Base-by-base conservation (phyloP, 2,329 filamentous ascomycete species). In the Lachnellula subtilissima region DNA sequence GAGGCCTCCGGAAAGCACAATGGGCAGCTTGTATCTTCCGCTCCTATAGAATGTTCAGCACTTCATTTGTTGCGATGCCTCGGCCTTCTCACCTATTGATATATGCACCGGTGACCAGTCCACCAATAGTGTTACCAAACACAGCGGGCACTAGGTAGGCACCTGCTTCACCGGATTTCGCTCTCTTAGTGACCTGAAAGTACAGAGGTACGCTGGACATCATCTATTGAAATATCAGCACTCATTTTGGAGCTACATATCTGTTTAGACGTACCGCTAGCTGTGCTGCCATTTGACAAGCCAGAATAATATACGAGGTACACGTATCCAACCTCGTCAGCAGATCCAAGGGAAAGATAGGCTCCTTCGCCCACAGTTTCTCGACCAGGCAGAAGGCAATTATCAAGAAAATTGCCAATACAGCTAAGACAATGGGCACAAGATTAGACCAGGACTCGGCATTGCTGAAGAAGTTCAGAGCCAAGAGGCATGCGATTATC, bases 171-270 rank as follows among this genome's bases (percentile, higher is more conserved):
- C 84, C 82, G 35, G 79, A 81, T 0, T 81, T 83, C 1, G 77
- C 78, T 0, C 75, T 72, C 2, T 78, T 72, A 0, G 84, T 85
- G 1, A 87, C 79, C 57, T 87, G 83, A 58, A 89, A 89, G 69
- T 89, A 89, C 0, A 89, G 69, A 0, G 86, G 86, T 0, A 88
- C 78, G 0, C 78, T 77, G 49, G 84, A 84, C 80, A 87, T 84
- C 62, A 84, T 73, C 70, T 76, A 57, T 0, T 11, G 19, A 25
- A 11, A 45, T 17, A 5, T 45, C 11, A 45, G 42, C 42, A 15
- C 15, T 35, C 7, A 3, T 12, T 25, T 8, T 14, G 40, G 46
- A 22, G 32, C 14, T 3, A 37, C 14, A 49, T 42, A 57, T 23
- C 48, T 49, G 9, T 1, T 40, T 25, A 4, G 6, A 49, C 45